These are phyloP conservation scores for Uncinocarpus reesii DNA, from an alignment of 2,329 filamentous ascomycete species.

Conservation along the genomic window DNA sequence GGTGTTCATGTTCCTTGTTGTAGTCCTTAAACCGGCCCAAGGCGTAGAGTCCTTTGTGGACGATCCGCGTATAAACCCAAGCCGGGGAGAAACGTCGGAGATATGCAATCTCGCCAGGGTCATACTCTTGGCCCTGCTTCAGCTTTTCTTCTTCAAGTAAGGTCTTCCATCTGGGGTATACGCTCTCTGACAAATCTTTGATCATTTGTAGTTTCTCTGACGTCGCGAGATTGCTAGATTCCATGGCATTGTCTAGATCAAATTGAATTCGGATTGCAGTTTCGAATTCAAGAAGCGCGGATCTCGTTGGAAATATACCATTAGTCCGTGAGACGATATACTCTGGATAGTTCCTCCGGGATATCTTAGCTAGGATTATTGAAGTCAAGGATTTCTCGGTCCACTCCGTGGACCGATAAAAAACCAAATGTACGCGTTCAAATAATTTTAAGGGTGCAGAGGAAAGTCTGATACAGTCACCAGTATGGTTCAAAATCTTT, in stretches of 20 bases:
- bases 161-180: slow-evolving; percentile 70
- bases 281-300: slow-evolving; percentile 76
- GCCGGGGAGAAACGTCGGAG: slow-evolving; percentile 80
- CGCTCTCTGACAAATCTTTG: slow-evolving; percentile 58
- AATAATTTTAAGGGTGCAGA: slow-evolving; percentile 66
- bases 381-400: slow-evolving; percentile 93
- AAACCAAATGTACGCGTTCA: slow-evolving; percentile 87
- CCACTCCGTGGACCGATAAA: slow-evolving; percentile 94
- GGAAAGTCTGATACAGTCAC: slow-evolving; percentile 74
- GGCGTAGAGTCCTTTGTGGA: slow-evolving; percentile 74
- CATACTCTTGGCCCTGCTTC: slow-evolving; percentile 68
- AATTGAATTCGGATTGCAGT: slow-evolving; percentile 72
- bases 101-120: slow-evolving; percentile 77
- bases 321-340: slow-evolving; percentile 84
- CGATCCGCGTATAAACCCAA: slow-evolving; percentile 85
- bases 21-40: slow-evolving; percentile 76
- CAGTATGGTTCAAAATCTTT: slow-evolving; percentile 67
- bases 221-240: slow-evolving; percentile 62
- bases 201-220: slow-evolving; percentile 57
- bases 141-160: slow-evolving; percentile 63
- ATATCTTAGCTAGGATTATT: slow-evolving; percentile 86
- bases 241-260: slow-evolving; percentile 68
- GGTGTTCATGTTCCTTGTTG: slow-evolving; percentile 60
- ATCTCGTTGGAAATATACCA: slow-evolving; percentile 74
- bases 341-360: slow-evolving; percentile 72